A percentile compares a stretch with the other conserved stretches of the same genome.
These are phyloP conservation scores for Tetrapisispora phaffii DNA, from an alignment of 805 yeast species.

Conservation along the genomic window DNA sequence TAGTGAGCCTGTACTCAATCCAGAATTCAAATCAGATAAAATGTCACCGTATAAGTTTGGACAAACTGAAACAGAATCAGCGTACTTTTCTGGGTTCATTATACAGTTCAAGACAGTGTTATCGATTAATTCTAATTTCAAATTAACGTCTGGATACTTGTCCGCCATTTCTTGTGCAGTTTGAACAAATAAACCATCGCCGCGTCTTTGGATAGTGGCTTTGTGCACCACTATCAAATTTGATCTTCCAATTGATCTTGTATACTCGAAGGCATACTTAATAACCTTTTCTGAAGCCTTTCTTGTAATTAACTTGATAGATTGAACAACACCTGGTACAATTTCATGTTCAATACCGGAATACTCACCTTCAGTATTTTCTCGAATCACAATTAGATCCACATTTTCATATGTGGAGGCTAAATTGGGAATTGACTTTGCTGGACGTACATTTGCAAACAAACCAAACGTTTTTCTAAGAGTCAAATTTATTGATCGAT, in stretches of 20 bases:
- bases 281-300: slow-evolving; percentile 94
- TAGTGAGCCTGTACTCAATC: slow-evolving; percentile 88
- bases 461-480: slow-evolving; percentile 93
- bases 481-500: slow-evolving; percentile 92
- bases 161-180: slow-evolving; percentile 82
- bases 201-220: slow-evolving; percentile 95
- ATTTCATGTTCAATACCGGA: slow-evolving; percentile 98
- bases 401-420: slow-evolving; percentile 74
- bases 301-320: slow-evolving; percentile 92
- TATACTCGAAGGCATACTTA: slow-evolving; percentile 95
- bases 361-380: slow-evolving; percentile 98
- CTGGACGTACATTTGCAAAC: slow-evolving; percentile 96
- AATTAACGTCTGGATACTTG: slow-evolving; percentile 83
- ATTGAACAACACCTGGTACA: slow-evolving; percentile 97
- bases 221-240: slow-evolving; percentile 93
- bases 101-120: slow-evolving; percentile 1
- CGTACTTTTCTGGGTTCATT: background rate
- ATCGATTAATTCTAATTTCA: slow-evolving; percentile 71
- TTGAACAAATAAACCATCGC: slow-evolving; percentile 92
- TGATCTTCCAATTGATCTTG: slow-evolving; percentile 76
- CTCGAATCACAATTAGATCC: slow-evolving; percentile 92
- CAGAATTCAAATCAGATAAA: slow-evolving; percentile 94
- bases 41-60: slow-evolving; percentile 60
- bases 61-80: background rate
- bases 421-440: slow-evolving; percentile 87